Base-by-base conservation (phyloP, 345 rosid genomes). In the Aquilaria malaccensis region DNA sequence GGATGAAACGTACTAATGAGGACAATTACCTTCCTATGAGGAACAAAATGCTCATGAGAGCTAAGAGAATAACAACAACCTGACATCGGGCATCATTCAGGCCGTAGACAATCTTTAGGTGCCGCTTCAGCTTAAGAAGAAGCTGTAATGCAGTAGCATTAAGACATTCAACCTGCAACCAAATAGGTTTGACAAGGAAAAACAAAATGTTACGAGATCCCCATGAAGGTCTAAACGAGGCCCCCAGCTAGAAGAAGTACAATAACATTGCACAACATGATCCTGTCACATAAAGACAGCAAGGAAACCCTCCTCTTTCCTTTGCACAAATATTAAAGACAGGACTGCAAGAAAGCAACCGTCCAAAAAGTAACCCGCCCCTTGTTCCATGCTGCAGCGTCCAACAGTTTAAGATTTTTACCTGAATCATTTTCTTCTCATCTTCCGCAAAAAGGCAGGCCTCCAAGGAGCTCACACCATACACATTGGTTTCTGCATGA, bases 61-160 rank as follows among this genome's bases (percentile, higher is more conserved):
- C 22, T 32, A 51, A 5, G 29, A 56, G 31, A 29, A n/a, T 30
- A 59, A 65, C 9, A 73, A 46, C 68, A 15, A 95, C 99, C 96
- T 90, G 97, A 80, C 99, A 91, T 50, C 95, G 95, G 14, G 89
- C 83, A 79, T 95, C 96, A 62, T 86, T 81, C 67, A 91, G 76
- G 74, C 95, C 77, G 72, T 95, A 91, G 7, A 83, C 81, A 69
- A 91, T 82, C 74, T 95, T 95, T 52, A 95, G 79, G 76, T 86
- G 85, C 73, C 96, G 84, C 77, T 95, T 95, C 54, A 95, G 88
- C 84, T 76, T 91, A 88, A 88, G 69, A 67, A 95, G 96, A 70
- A 95, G 97, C 75, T 86, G 91, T 80, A 91, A 67, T 49, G 96
- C 89, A 31, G 72, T 76, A 54, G 97, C 97, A 37, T 86, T 76